Percentiles rank a stretch among this genome's conserved stretches.
Evolutionary conservation across 768 basidiomycete species (phyloP).

Genomic region (Termitomyces eurrhizus): DNA sequence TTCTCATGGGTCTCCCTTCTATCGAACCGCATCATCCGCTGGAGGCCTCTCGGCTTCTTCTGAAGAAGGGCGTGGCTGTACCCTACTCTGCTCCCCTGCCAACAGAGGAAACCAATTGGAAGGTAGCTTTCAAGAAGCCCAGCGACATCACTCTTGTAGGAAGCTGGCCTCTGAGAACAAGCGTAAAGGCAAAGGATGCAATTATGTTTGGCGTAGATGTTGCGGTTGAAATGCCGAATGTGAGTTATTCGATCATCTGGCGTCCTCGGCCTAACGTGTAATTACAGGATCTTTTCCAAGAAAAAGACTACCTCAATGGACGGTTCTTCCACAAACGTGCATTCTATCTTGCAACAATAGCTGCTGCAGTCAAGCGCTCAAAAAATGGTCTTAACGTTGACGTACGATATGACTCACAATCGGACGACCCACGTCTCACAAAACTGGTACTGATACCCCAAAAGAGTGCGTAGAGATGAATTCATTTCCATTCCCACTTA

Average conservation of each 20-base stretch:
- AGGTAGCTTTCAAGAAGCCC: constrained; percentile 76
- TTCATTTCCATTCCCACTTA: constrained; percentile 22
- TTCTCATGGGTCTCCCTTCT: constrained; percentile 56
- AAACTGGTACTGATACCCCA: constrained; percentile 57
- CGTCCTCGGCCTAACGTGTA: constrained; percentile 12
- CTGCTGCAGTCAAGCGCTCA: constrained; percentile 49
- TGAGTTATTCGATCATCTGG: constrained; percentile 29
- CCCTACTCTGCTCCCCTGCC: constrained; percentile 71
- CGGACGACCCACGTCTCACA: constrained; percentile 61
- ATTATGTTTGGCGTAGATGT: constrained; percentile 70
- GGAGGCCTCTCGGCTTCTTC: constrained; percentile 51
- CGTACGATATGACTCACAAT: constrained; percentile 53
- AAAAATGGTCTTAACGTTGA: constrained; percentile 51
- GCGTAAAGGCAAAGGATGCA: constrained; percentile 68
- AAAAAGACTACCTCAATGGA: constrained; percentile 89
- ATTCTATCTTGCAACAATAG: constrained; percentile 82
- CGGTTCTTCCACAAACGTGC: constrained; percentile 92
- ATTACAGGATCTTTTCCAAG: constrained; percentile 78
- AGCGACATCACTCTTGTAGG: constrained; percentile 75
- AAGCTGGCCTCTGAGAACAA: constrained; percentile 79
- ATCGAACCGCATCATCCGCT: constrained; percentile 62
- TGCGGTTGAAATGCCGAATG: constrained; percentile 83
- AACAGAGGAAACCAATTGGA: constrained; percentile 83
- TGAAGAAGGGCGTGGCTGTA: constrained; percentile 54
- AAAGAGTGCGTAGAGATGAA: constrained; percentile 37